These are phyloP conservation scores for Lippia alba DNA, from an alignment of 305 asterid species.

Conservation along the genomic window DNA sequence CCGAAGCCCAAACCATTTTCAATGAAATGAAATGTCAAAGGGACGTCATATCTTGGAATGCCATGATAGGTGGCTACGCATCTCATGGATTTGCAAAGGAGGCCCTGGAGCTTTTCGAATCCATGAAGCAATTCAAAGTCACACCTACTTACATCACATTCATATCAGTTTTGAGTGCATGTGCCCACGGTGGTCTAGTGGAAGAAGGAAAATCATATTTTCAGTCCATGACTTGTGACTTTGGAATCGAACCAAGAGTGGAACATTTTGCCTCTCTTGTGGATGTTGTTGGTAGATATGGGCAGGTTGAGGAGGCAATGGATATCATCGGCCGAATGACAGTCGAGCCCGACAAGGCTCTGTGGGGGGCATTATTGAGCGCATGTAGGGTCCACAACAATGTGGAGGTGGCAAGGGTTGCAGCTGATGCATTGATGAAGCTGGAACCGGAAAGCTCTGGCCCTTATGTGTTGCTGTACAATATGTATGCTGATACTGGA, in stretches of 20 bases:
- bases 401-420: constrained; percentile 64
- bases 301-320: constrained; percentile 81
- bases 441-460: constrained; percentile 83
- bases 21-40: constrained; percentile 56
- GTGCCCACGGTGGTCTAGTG: constrained; percentile 81
- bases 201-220: constrained; percentile 66
- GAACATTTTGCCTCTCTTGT: constrained; percentile 86
- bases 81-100: constrained; percentile 70
- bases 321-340: constrained; percentile 61
- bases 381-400: constrained; percentile 75
- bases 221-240: constrained; percentile 65
- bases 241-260: constrained; percentile 70
- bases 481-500: constrained; percentile 75
- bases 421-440: constrained; percentile 73
- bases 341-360: constrained; percentile 67
- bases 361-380: constrained; percentile 85
- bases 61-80: constrained; percentile 88
- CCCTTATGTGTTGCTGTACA: constrained; percentile 64
- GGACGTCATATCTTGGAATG: constrained; percentile 90
- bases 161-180: constrained; percentile 80
- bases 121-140: constrained; percentile 62
- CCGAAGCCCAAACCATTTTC: constrained; percentile 68
- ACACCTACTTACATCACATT: constrained; percentile 75
- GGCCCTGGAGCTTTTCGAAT: constrained; percentile 73
- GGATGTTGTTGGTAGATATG: constrained; percentile 72